Percentiles rank a stretch among this genome's conserved stretches.
Conservation (phyloP, 1,139 yeast species). For the Zygosaccharomyces sapae region DNA sequence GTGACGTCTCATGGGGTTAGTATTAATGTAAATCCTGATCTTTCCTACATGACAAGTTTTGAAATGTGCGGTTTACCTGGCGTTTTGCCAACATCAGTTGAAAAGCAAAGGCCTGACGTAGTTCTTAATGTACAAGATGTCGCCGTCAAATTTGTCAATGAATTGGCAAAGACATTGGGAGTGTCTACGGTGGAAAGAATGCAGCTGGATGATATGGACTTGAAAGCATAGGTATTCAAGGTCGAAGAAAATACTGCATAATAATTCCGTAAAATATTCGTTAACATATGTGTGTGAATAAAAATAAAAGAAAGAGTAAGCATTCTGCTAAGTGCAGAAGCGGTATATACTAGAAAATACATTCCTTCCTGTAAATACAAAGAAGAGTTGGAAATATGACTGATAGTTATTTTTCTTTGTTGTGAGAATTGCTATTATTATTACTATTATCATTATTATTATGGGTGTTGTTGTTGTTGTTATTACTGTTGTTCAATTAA, state of each 20-base stretch:
- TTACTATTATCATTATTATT: not conserved
- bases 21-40: slow-evolving; percentile 70
- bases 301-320: not conserved
- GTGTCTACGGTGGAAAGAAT: slow-evolving; percentile 44
- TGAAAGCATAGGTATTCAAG: slow-evolving; percentile 8
- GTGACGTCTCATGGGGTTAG: slow-evolving; percentile 90
- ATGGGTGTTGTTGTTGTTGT: not conserved
- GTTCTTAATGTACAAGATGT: slow-evolving; percentile 41
- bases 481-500: slow-evolving; percentile 1
- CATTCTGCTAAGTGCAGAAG: slow-evolving; percentile 1
- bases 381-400: not conserved
- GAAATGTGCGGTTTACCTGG: slow-evolving; percentile 84
- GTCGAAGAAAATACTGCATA: not conserved
- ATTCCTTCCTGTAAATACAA: slow-evolving; percentile 1
- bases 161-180: slow-evolving; percentile 48
- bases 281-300: not conserved
- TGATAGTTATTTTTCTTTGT: not conserved
- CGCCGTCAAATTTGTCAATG: slow-evolving; percentile 49
- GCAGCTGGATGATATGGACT: slow-evolving; percentile 32
- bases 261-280: not conserved
- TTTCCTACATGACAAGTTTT: slow-evolving; percentile 62
- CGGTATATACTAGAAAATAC: slow-evolving; percentile 4
- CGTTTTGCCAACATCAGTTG: slow-evolving; percentile 51
- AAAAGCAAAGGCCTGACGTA: slow-evolving; percentile 29
- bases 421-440: not conserved